Percentiles rank a stretch among this genome's conserved stretches.
Evolutionary conservation across 139 green algal genomes (phyloP).

Genomic region (Diplosphaera chodatii): DNA sequence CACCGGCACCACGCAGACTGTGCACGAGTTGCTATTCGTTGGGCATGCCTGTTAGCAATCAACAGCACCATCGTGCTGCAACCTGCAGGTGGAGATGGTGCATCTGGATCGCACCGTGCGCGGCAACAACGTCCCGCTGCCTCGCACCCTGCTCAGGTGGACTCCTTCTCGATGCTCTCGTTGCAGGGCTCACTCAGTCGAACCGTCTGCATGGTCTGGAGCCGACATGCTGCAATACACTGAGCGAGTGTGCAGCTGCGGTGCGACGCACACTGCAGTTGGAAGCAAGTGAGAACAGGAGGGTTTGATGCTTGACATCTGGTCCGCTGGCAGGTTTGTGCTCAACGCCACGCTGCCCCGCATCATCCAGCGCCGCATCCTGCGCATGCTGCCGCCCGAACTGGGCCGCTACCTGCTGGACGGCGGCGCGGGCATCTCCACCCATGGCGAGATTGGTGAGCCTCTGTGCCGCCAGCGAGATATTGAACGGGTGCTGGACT

Average conservation of each 20-base stretch:
- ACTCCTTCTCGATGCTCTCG: no score
- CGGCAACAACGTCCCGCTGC: constrained; percentile 55
- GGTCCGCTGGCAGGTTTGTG: constrained; percentile 22
- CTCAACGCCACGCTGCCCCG: constrained; percentile 38
- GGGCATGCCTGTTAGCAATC: no score
- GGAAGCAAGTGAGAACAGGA: no score
- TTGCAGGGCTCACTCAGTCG: no score
- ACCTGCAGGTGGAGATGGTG: constrained; percentile 50
- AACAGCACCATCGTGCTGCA: no score
- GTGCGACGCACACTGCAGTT: no score
- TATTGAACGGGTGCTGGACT: no score
- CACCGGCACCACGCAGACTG: no score
- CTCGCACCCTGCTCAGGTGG: constrained; percentile 40
- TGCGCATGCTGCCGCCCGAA: constrained; percentile 42
- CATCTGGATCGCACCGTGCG: constrained; percentile 33
- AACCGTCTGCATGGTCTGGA: no score
- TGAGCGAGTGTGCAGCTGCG: no score
- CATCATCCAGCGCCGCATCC: constrained; percentile 36
- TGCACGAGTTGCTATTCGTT: no score
- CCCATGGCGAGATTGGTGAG: constrained; percentile 37
- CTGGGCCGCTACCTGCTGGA: constrained; percentile 50
- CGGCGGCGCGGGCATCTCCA: constrained; percentile 15
- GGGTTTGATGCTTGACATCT: not conserved
- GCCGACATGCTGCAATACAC: no score
- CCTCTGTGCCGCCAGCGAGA: constrained; percentile 20